Conservation (phyloP, 202 grass and related monocot genomes). For the Carex arenaria region DNA sequence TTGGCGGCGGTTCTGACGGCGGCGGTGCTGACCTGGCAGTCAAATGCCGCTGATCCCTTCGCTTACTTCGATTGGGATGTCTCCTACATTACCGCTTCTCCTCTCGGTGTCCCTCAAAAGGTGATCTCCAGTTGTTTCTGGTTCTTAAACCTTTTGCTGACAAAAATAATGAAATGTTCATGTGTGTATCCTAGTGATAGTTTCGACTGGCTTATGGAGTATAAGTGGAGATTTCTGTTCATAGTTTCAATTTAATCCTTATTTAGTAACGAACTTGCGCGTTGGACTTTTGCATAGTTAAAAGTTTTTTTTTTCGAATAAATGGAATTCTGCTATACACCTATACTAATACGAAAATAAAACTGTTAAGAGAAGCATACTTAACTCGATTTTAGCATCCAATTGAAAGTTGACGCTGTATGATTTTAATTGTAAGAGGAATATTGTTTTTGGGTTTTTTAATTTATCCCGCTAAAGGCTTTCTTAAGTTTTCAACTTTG, state of each 20-base stretch:
- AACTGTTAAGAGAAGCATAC: neutral
- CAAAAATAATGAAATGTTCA: neutral
- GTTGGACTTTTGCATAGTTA: neutral
- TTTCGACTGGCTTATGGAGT: neutral
- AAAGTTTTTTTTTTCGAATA: neutral
- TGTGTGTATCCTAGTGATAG: neutral
- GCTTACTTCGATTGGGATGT: conserved; percentile 81
- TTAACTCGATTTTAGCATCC: neutral
- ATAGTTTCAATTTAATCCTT: neutral
- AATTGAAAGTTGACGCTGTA: neutral
- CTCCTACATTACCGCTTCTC: conserved; percentile 85
- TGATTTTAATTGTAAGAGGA: neutral
- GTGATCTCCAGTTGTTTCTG: conserved; percentile 18
- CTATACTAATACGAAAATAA: neutral
- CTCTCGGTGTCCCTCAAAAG: conserved; percentile 73
- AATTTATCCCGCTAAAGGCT: neutral
- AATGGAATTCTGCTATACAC: neutral
- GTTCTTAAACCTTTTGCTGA: neutral
- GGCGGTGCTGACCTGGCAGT: conserved; percentile 15
- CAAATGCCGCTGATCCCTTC: conserved; percentile 62
- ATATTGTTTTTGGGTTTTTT: neutral
- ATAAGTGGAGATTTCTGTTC: neutral
- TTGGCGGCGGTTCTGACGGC: neutral
- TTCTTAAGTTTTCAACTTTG: neutral
- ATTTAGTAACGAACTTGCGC: neutral